Base-by-base conservation (phyloP, 257 asterid species). In the Apocynum venetum region DNA sequence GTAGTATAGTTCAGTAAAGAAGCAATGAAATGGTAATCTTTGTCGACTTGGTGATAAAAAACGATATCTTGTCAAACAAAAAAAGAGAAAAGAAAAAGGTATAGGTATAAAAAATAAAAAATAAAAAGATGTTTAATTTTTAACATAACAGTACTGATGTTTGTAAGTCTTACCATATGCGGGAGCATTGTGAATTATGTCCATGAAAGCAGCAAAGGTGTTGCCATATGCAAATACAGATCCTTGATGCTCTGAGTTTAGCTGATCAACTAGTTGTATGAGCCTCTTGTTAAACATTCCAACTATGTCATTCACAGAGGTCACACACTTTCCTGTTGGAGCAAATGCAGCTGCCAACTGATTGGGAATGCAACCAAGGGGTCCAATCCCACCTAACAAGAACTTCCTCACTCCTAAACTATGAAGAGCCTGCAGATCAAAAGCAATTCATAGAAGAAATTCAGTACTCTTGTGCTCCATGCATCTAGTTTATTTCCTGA, bases 311-410 rank as follows among this genome's bases (percentile, higher is more conserved):
- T 92, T 92, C 2, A 88, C 83, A 75, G 35, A 53, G 35, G 80
- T 79, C 14, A 85, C 87, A 49, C 97, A 92, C 66, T 88, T 82
- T 55, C 96, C 92, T 0, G 78, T 80, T n/a, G 83, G 84, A 68
- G 88, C 81, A n/a, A 20, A 53, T 8, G 77, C 83, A 0, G 74
- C 75, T 1, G 93, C 91, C 64, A 92, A 78, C 76, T 91, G 95
- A 80, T 86, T 91, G 8, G 97, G 97, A 41, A 91, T 91, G 87
- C 97, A 92, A 2, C 97, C 97, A 3, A 92, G 89, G 2, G 97
- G 96, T 19, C 95, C 95, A 1, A 92, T 81, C 4, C 93, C 95
- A 7, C 82, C 97, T 31, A 91, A 63, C 1, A 92, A 7, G 72
- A 92, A 91, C 71, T 91, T 92, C 64, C 86, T 79, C 0, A 89